Percentiles rank a stretch among this genome's conserved stretches.
phyloP scores from a whole-genome alignment of 257 asterid species.

The Apocynum venetum region DNA sequence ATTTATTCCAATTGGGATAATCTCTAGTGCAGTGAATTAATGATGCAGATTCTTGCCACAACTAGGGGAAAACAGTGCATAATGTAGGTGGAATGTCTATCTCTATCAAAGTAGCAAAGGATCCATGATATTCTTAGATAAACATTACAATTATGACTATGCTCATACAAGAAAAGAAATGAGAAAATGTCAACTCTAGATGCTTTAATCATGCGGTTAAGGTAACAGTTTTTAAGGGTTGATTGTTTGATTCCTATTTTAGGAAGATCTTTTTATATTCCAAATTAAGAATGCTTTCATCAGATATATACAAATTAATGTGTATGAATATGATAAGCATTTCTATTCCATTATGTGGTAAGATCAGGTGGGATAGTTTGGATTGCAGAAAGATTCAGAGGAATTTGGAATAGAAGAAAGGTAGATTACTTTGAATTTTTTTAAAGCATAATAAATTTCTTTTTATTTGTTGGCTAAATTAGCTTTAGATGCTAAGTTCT shows the following conservation, averaged over 20 bases:
- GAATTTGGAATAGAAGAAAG: neutral
- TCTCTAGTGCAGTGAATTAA: neutral
- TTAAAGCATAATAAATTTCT: neutral
- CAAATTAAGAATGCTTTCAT: neutral
- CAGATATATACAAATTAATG: neutral
- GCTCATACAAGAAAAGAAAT: neutral
- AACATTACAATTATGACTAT: neutral
- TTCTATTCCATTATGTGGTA: neutral
- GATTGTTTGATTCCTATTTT: too few species aligned
- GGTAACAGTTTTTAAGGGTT: neutral
- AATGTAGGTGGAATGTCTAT: constrained; percentile 5
- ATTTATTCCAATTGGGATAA: neutral
- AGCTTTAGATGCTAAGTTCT: too few species aligned
- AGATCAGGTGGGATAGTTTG: neutral
- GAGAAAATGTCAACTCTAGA: constrained; percentile 24
- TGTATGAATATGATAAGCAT: neutral
- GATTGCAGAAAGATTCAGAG: neutral
- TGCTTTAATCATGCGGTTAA: neutral
- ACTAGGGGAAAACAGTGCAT: constrained; percentile 14
- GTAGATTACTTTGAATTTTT: neutral
- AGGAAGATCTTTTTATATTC: too few species aligned
- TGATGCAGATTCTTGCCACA: constrained; percentile 11
- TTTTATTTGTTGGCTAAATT: neutral
- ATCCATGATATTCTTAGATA: constrained; percentile 13
- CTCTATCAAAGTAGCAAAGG: neutral